Evolutionary conservation across 2,329 filamentous ascomycete genomes (phyloP), one percentile per base, ranked within the genome.

Genomic region (Paradendryphiella salina): DNA sequence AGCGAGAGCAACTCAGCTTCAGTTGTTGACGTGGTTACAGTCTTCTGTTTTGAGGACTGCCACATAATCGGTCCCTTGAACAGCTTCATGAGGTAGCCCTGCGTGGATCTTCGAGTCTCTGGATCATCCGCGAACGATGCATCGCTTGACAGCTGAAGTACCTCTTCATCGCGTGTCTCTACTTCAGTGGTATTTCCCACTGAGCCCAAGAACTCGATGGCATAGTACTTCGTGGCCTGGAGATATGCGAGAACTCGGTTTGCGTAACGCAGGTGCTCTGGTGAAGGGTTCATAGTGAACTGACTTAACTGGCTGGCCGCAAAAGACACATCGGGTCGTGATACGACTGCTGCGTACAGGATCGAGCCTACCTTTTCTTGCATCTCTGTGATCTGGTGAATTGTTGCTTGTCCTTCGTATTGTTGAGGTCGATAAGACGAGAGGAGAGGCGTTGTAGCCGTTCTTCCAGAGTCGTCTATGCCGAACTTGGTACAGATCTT

Each of bases 31-130:
- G 60, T 50, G 4, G 57, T 54, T 41, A 63, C 49, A 21, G 50
- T 64, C 15, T 20, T 23, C 18, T 37, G 11, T 8, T 44, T 60
- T 4, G 41, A 58, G 13, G 47, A 20, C 18, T 37, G 15, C 35
- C 11, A 37, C 9, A 37, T 37, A 23, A 37, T 37, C 7, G 40
- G 50, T n/a, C 47, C 37, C 8, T 42, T 37, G 26, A 55, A 64
- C 15, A 66, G 52, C 10, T 33, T 31, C 31, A 66, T 59, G 15
- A 61, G 23, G 34, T 54, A 65, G 28, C 62, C 62, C 26, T 65
- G 26, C 13, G 50, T 52, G 28, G 46, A 54, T 20, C 46, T 49
- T 11, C 44, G 50, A 23, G 34, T 37, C 13, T 31, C 33, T 13
- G 5, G 5, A 35, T 66, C 10, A 36, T 62, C 52, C 2, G 55